Conservation (phyloP, 2,329 filamentous ascomycete genomes). For the Aspergillus cejpii region DNA sequence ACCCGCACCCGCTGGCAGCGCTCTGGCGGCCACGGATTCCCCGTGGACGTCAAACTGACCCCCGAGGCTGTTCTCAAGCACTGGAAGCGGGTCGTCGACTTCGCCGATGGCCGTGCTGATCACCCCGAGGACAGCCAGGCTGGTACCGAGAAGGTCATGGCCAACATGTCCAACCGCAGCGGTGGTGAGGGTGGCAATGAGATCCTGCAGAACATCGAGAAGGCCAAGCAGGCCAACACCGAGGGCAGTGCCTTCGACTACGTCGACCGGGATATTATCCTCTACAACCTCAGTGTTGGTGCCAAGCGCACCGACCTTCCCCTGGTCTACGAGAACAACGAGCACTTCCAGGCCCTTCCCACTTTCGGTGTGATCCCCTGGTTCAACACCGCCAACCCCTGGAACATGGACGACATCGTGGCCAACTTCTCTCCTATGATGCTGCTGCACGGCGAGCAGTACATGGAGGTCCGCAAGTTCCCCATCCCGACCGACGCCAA, state of each 20-base stretch:
- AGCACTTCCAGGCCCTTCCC: slow-evolving; percentile 88
- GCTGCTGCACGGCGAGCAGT: slow-evolving; percentile 97
- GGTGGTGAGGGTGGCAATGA: slow-evolving; percentile 51
- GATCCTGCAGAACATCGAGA: slow-evolving; percentile 67
- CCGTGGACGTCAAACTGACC: slow-evolving; percentile 71
- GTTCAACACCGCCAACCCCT: slow-evolving; percentile 77
- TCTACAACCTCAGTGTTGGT: slow-evolving; percentile 93
- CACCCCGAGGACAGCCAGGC: slow-evolving; percentile 74
- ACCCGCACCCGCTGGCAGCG: slow-evolving; percentile 93
- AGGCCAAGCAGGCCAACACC: slow-evolving; percentile 63
- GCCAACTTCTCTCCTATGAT: slow-evolving; percentile 98
- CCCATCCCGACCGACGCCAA: slow-evolving; percentile 80
- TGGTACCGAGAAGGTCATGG: slow-evolving; percentile 70
- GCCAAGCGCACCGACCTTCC: slow-evolving; percentile 83
- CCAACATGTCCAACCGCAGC: slow-evolving; percentile 75
- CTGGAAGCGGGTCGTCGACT: slow-evolving; percentile 75
- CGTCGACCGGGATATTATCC: slow-evolving; percentile 78
- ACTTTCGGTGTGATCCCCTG: slow-evolving; percentile 96
- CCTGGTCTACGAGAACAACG: slow-evolving; percentile 82
- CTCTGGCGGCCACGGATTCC: slow-evolving; percentile 82
- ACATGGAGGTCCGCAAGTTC: slow-evolving; percentile 86
- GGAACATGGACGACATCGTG: slow-evolving; percentile 71
- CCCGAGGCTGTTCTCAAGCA: slow-evolving; percentile 74
- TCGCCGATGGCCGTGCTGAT: slow-evolving; percentile 80
- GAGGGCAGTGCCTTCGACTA: slow-evolving; percentile 73